A percentile compares a stretch with the other conserved stretches of the same genome.
Conservation (phyloP, 768 basidiomycete species). For the Suillus americanus region DNA sequence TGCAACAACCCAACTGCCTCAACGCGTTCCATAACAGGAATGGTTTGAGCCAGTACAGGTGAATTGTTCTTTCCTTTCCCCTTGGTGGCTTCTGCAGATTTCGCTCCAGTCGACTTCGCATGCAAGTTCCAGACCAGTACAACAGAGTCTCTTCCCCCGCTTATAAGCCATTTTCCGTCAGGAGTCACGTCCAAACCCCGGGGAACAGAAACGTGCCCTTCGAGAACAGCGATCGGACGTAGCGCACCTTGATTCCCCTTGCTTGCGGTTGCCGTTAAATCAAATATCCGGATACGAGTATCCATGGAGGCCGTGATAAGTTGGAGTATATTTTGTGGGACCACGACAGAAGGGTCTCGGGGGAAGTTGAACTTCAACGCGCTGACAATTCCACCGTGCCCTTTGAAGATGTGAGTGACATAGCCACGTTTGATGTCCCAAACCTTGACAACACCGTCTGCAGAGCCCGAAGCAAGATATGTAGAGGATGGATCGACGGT, state of each 20-base stretch:
- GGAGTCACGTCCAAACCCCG: conserved; percentile 81
- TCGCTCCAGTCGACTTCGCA: conserved; percentile 14
- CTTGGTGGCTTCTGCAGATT: conserved; percentile 21
- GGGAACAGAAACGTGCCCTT: conserved; percentile 95
- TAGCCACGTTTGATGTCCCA: conserved; percentile 90
- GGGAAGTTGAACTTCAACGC: conserved; percentile 86
- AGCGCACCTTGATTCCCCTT: conserved; percentile 53
- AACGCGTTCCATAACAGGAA: conserved; percentile 81
- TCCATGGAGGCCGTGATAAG: conserved; percentile 92
- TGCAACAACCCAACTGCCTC: conserved; percentile 80
- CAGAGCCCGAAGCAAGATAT: conserved; percentile 92
- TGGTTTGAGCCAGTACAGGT: conserved; percentile 72
- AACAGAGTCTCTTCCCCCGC: conserved; percentile 91
- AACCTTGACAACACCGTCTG: conserved; percentile 95
- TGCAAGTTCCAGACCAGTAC: conserved; percentile 88
- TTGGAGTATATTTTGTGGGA: conserved; percentile 58
- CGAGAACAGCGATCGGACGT: conserved; percentile 78
- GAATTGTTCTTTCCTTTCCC: conserved; percentile 48
- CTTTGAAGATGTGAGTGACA: conserved; percentile 92
- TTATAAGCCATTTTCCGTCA: conserved; percentile 89
- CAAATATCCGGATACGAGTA: conserved; percentile 89
- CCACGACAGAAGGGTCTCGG: conserved; percentile 51
- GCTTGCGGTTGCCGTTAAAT: conserved; percentile 67
- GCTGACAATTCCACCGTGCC: conserved; percentile 96
- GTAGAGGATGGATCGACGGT: conserved; percentile 82